Conservation (phyloP, 192 early-diverging fungal genomes). For the Entophlyctis luteolus region DNA sequence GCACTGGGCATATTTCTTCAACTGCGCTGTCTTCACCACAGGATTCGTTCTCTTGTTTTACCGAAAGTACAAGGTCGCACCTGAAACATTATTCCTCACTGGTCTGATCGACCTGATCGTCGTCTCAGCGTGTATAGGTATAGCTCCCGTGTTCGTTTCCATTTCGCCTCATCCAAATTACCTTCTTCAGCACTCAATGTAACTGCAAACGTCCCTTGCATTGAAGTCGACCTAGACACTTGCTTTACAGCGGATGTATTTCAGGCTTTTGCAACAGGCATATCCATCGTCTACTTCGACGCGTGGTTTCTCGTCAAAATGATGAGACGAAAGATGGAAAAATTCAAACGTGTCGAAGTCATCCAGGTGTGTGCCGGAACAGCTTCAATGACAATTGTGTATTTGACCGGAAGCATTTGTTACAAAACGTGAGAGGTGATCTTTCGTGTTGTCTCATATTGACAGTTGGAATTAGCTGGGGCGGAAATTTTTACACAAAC, state of each 20-base stretch:
- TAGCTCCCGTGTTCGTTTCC: no score
- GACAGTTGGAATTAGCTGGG: background rate
- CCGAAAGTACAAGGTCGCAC: conserved; percentile 6
- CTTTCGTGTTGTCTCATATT: no score
- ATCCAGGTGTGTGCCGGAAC: background rate
- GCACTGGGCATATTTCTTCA: conserved; percentile 10
- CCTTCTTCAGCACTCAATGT: conserved; percentile 12
- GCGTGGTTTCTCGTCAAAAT: background rate
- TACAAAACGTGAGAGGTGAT: background rate
- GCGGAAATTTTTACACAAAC: conserved; percentile 23
- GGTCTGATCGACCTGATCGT: conserved; percentile 1
- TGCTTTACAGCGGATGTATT: conserved; percentile 7
- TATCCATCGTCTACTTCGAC: conserved; percentile 10
- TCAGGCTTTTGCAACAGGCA: background rate
- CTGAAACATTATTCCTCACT: background rate
- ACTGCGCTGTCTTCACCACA: background rate
- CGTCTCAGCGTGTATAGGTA: background rate
- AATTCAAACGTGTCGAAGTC: background rate
- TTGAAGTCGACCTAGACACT: background rate
- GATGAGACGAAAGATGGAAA: background rate
- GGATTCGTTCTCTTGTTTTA: conserved; percentile 1
- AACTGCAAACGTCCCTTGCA: conserved; percentile 8
- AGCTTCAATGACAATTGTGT: background rate
- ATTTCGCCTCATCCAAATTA: no score
- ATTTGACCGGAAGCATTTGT: conserved; percentile 3